Percentiles rank a stretch among this genome's conserved stretches.
These are phyloP conservation scores for Chamaecrista fasciculata DNA, from an alignment of 306 rosid genomes.

Conservation along the genomic window DNA sequence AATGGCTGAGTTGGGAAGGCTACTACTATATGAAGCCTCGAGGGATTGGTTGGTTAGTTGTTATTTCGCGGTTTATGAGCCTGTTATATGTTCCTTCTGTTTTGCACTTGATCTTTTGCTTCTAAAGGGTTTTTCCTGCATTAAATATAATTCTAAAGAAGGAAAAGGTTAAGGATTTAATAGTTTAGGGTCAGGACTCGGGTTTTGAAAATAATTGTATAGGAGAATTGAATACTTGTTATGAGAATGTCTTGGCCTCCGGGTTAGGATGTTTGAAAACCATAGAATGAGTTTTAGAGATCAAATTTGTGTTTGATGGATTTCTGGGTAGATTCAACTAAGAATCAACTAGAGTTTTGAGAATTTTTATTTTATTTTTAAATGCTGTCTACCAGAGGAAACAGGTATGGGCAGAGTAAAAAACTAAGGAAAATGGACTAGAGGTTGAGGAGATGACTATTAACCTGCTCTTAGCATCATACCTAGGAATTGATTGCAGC, in stretches of 20 bases:
- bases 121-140: background rate
- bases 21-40: conserved; percentile 87
- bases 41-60: conserved; percentile 95
- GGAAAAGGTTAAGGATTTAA: background rate
- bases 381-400: background rate
- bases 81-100: background rate
- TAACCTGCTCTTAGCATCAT: background rate
- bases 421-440: background rate
- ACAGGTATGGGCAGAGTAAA: background rate
- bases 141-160: background rate
- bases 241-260: too few species aligned
- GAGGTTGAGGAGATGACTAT: background rate
- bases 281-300: background rate
- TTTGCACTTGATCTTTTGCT: background rate
- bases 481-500: too few species aligned
- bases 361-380: background rate
- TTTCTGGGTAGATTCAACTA: background rate
- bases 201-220: background rate
- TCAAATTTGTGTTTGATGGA: background rate
- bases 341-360: background rate
- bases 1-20: conserved; percentile 94
- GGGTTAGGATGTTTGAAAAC: background rate
- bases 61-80: conserved; percentile 4
- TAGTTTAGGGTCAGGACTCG: background rate
- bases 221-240: background rate